Percentiles rank a stretch among this genome's conserved stretches.
Conservation (phyloP, 345 rosid species). For the Cardamine chenopodiifolia region DNA sequence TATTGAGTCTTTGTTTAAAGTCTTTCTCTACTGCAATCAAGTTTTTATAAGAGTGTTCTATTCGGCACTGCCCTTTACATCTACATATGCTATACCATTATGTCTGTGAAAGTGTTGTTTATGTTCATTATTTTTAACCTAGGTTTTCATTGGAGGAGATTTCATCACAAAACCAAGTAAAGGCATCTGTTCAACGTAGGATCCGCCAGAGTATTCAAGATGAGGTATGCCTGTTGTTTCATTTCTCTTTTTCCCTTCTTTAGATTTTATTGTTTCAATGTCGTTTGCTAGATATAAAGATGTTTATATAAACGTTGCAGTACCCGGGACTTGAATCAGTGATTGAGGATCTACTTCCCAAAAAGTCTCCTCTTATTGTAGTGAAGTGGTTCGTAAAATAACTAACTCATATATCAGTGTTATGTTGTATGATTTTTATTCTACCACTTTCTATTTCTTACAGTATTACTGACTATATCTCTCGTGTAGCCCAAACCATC, state of each 20-base stretch:
- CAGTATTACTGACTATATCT: background rate
- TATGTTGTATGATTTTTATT: background rate
- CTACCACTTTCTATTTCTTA: background rate
- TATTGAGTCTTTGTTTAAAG: background rate
- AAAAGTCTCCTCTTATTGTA: slow-evolving; percentile 86
- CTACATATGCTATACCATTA: background rate
- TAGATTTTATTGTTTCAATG: slow-evolving; percentile 9
- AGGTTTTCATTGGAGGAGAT: slow-evolving; percentile 94
- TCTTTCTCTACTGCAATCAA: slow-evolving; percentile 7
- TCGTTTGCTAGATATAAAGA: background rate
- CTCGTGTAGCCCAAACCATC: slow-evolving; percentile 86
- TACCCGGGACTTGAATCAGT: slow-evolving; percentile 95
- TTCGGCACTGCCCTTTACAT: background rate
- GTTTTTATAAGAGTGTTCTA: background rate
- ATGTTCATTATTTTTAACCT: background rate
- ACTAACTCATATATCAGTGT: slow-evolving; percentile 22
- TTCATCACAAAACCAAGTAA: slow-evolving; percentile 96
- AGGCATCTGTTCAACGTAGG: slow-evolving; percentile 95
- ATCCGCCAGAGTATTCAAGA: slow-evolving; percentile 96
- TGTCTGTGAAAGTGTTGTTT: slow-evolving; percentile 11
- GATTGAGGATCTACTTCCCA: slow-evolving; percentile 94
- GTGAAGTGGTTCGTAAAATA: slow-evolving; percentile 69
- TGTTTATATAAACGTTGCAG: slow-evolving; percentile 49
- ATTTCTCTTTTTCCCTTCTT: slow-evolving; percentile 13
- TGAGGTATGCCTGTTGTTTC: slow-evolving; percentile 54